These are phyloP conservation scores for Mycena filopes DNA, from an alignment of 768 basidiomycete genomes.

Conservation along the genomic window DNA sequence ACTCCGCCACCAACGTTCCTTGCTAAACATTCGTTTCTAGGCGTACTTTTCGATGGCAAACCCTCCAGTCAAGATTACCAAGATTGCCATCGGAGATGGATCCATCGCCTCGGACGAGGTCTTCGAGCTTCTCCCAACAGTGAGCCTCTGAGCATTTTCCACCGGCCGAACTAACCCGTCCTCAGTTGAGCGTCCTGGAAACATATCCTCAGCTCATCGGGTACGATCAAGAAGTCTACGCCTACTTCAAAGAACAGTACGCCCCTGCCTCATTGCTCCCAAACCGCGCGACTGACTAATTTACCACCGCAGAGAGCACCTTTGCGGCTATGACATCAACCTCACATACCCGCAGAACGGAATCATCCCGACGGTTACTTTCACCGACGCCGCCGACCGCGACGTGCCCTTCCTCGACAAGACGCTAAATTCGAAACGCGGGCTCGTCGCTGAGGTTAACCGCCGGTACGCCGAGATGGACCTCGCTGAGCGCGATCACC, in stretches of 20 bases:
- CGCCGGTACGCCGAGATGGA: slow-evolving; percentile 38
- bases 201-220: slow-evolving; percentile 83
- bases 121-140: slow-evolving; percentile 66
- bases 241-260: slow-evolving; percentile 77
- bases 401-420: slow-evolving; percentile 45
- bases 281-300: not conserved
- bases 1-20: not conserved
- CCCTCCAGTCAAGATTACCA: slow-evolving; percentile 75
- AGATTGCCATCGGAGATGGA: slow-evolving; percentile 79
- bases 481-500: slow-evolving; percentile 38
- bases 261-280: slow-evolving; percentile 38
- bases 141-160: slow-evolving; percentile 41
- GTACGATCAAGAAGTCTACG: slow-evolving; percentile 72
- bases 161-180: slow-evolving; percentile 13
- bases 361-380: slow-evolving; percentile 56
- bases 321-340: slow-evolving; percentile 75
- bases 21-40: slow-evolving; percentile 10
- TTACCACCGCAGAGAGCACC: slow-evolving; percentile 53
- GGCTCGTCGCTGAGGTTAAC: slow-evolving; percentile 36
- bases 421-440: slow-evolving; percentile 26
- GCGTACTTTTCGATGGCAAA: slow-evolving; percentile 70
- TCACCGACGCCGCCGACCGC: slow-evolving; percentile 48
- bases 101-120: slow-evolving; percentile 62
- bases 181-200: slow-evolving; percentile 65
- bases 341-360: slow-evolving; percentile 75